Base-by-base conservation (phyloP, 2,329 filamentous ascomycete genomes). In the Lachnellula suecica region DNA sequence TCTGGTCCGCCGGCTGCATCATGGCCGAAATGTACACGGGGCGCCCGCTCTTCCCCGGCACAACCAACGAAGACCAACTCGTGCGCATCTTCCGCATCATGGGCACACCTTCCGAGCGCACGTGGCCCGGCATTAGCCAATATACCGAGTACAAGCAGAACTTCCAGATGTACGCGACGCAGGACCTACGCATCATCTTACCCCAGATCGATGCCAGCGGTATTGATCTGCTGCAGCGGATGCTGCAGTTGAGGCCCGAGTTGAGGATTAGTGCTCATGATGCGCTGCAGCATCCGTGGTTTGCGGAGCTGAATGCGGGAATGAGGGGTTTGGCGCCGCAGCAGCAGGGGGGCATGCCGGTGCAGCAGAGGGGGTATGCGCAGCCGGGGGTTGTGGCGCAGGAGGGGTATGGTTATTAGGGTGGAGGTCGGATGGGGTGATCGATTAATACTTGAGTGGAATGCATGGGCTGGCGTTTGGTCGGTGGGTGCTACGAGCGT, bases 21-120 rank as follows among this genome's bases (percentile, higher is more conserved):
- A 97, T 99, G 94, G 94, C 94, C 9, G 94, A 99, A 74, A 97
- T 99, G 91, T 97, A 95, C 72, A 97, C 93, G 0, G 94, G 94
- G 4, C 83, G 94, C 17, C 94, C 94, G 0, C 81, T 99, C 6
- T 99, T 99, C 75, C 94, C 94, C 0, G 94, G 94, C 53, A 99
- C 94, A 2, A 97, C 94, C 34, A 99, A 99, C 70, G 94, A 99
- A 71, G 94, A 99, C 68, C 94, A 99, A 71, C 85, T 97, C 47
- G 82, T 96, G 58, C 91, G 95, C 70, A 99, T 99, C 71, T 99
- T 99, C 81, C 84, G 94, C 54, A 87, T 99, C 56, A 99, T 99
- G 94, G 94, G 94, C 56, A 99, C 94, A 0, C 94, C 94, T 0
- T 96, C 90, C 0, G 94, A 99, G 72, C 85, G 91, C 41, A 91